These are phyloP conservation scores for Margaritispora aquatica DNA, from an alignment of 495 filamentous ascomycete species.

Conservation along the genomic window DNA sequence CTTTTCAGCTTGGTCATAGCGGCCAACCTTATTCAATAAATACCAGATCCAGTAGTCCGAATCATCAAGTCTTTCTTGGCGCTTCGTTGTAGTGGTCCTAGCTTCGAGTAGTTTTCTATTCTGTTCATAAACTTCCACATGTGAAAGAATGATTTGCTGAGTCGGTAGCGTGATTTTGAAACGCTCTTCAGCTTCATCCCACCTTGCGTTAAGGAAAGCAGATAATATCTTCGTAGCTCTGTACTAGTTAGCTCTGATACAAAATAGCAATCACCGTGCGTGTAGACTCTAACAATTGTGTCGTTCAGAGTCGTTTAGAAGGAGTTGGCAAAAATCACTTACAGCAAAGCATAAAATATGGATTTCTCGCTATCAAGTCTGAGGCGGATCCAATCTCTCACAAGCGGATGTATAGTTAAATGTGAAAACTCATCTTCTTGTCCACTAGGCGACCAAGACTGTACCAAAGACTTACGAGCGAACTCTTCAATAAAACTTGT, in stretches of 20 bases:
- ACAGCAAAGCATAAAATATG: not conserved
- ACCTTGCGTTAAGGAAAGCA: not conserved
- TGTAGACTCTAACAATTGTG: too few relatives aligned
- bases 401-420: slow-evolving; percentile 5
- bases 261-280: not conserved
- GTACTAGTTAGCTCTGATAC: not conserved
- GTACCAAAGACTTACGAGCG: not conserved
- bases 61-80: not conserved
- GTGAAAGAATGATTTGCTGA: not conserved
- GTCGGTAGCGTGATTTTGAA: not conserved
- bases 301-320: not conserved
- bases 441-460: slow-evolving; percentile 1
- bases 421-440: not conserved
- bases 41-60: not conserved
- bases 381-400: slow-evolving; percentile 9
- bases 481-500: not conserved
- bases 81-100: not conserved
- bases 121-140: not conserved
- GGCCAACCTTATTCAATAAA: slow-evolving; percentile 5
- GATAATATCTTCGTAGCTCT: not conserved
- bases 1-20: slow-evolving; percentile 31
- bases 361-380: not conserved
- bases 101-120: not conserved
- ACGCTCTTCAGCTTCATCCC: not conserved
- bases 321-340: not conserved